Evolutionary conservation across 2,329 filamentous ascomycete genomes (phyloP), one percentile per base, ranked within the genome.

Genomic region (Fusarium nelsonii): DNA sequence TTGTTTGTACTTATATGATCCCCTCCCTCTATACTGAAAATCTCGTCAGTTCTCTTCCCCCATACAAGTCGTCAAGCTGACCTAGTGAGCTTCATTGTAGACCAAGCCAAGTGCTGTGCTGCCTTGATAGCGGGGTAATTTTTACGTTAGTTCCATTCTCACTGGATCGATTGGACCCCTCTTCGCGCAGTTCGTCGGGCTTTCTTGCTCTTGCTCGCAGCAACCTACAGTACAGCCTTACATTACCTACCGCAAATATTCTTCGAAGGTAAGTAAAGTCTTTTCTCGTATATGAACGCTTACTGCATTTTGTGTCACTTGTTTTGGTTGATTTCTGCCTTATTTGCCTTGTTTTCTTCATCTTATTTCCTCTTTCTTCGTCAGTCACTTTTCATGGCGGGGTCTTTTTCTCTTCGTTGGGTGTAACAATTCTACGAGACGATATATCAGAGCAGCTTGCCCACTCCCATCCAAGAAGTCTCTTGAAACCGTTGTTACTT

Each of bases 61-160:
- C 9, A 33, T n/a, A 55, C 20, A 46, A 8, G 23, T 56, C 32
- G 14, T 37, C 26, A 33, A 54, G 55, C 23, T 39, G 26, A 30
- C 20, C 23, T 20, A 41, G 26, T 30, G 16, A 32, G 34, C 18
- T 33, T 23, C 49, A 28, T 36, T 28, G 41, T 33, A 37, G 28
- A 63, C 43, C 20, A 18, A 63, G 56, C 3, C 43, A 45, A 45
- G 43, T 26, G 48, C 50, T 33, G 20, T 65, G 43, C 43, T 62
- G 52, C 43, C 61, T 66, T 36, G 45, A 72, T 73, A 73, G 71
- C 71, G 71, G 71, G 71, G 71, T 73, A 72, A 63, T 73, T 72
- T 73, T 70, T 37, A 58, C 41, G 32, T 40, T 63, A 63, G 63
- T 62, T 37, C 62, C 54, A 49, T 69, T 65, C 65, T 46, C 61